Conservation (phyloP, 2,329 filamentous ascomycete species). For the Colletotrichum trifolii region DNA sequence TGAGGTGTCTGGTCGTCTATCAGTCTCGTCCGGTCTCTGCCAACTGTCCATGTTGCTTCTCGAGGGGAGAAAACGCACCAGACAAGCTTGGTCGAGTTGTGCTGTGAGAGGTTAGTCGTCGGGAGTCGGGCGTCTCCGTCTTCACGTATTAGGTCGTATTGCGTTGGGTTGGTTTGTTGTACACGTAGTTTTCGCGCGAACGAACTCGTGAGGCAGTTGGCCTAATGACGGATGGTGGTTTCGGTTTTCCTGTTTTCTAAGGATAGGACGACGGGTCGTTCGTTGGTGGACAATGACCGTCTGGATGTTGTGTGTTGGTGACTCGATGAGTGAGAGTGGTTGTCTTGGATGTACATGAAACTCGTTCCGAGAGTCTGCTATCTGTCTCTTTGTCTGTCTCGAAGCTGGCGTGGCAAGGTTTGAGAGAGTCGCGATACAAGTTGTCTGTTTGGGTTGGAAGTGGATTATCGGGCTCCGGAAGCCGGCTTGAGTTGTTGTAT, state of each 20-base stretch:
- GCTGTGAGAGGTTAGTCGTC: conserved; percentile 29
- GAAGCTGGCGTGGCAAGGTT: conserved; percentile 32
- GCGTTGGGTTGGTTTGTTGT: conserved; percentile 38
- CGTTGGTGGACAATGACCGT: conserved; percentile 39
- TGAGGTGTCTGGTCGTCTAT: conserved; percentile 42
- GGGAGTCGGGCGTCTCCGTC: conserved; percentile 18
- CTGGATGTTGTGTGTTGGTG: conserved; percentile 24
- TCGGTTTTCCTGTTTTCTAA: conserved; percentile 41
- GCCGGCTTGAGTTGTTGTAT: conserved; percentile 32
- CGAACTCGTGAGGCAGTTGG: conserved; percentile 42
- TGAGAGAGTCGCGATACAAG: conserved; percentile 43
- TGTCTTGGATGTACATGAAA: conserved; percentile 48
- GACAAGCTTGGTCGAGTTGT: conserved; percentile 37
- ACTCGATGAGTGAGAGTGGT: conserved; percentile 36
- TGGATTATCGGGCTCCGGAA: conserved; percentile 37
- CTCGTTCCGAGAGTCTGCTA: conserved; percentile 41
- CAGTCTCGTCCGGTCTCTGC: conserved; percentile 34
- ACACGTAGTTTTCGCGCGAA: conserved; percentile 41
- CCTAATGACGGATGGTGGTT: conserved; percentile 45
- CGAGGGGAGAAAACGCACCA: conserved; percentile 43
- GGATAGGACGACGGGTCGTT: conserved; percentile 58
- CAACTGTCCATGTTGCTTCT: conserved; percentile 4
- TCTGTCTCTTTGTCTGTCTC: conserved; percentile 13
- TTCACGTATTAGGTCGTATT: conserved; percentile 20
- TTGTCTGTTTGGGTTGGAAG: conserved; percentile 45